Percentiles rank a stretch among this genome's conserved stretches.
Conservation (phyloP, 768 basidiomycete genomes). For the Leccinum disarticulatum region DNA sequence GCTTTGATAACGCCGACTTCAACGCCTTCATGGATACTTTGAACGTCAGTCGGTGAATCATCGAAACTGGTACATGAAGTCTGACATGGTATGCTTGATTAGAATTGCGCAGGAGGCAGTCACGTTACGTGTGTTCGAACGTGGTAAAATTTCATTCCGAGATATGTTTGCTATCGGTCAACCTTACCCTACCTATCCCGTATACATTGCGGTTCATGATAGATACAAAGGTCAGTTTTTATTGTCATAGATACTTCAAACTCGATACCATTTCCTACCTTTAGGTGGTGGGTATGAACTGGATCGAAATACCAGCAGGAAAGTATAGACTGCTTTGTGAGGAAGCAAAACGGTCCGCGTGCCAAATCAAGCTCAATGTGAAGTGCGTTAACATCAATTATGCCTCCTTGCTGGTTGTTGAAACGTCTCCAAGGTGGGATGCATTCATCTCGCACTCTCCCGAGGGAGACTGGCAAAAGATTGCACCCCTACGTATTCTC, state of each 20-base stretch:
- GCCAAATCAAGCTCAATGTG: slow-evolving; percentile 85
- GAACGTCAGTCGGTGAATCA: slow-evolving; percentile 55
- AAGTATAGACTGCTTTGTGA: slow-evolving; percentile 66
- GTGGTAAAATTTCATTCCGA: slow-evolving; percentile 67
- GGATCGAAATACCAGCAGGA: slow-evolving; percentile 90
- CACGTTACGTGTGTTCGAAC: slow-evolving; percentile 69
- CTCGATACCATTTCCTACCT: slow-evolving; percentile 1
- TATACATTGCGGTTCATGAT: slow-evolving; percentile 97
- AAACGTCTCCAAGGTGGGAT: slow-evolving; percentile 58
- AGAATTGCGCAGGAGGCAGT: slow-evolving; percentile 32
- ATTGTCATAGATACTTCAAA: not conserved
- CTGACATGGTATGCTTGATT: slow-evolving; percentile 4
- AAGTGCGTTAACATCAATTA: slow-evolving; percentile 44
- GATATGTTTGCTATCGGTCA: slow-evolving; percentile 51
- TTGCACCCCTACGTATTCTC: slow-evolving; percentile 90
- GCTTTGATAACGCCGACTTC: slow-evolving; percentile 70
- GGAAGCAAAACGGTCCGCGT: slow-evolving; percentile 67
- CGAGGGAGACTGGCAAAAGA: slow-evolving; percentile 88
- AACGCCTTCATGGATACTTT: slow-evolving; percentile 63
- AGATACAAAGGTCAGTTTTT: slow-evolving; percentile 74
- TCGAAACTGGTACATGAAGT: not conserved
- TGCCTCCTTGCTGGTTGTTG: slow-evolving; percentile 1
- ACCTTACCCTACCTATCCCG: slow-evolving; percentile 70
- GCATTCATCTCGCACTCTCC: slow-evolving; percentile 87
- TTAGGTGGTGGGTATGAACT: slow-evolving; percentile 97